phyloP scores from a whole-genome alignment of 2,329 filamentous ascomycete species.

The Colletotrichum eremochloae region DNA sequence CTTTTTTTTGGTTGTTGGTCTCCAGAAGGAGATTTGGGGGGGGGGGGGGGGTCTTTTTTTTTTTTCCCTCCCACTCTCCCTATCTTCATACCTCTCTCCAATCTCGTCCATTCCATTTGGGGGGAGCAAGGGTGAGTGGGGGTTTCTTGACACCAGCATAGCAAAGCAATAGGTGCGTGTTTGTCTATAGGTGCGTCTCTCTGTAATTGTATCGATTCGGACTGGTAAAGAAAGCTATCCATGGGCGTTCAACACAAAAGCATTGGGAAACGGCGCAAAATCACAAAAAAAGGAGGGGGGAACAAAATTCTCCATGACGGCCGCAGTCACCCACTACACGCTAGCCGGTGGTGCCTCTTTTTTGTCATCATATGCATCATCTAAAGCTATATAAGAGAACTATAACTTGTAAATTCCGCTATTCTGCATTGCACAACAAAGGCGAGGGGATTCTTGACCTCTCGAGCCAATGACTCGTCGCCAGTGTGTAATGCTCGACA shows the following conservation, averaged over 20 bases:
- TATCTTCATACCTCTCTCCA: not conserved
- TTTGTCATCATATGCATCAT: not conserved
- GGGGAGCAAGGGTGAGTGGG: not conserved
- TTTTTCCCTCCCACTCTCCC: not conserved
- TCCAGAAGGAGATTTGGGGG: too few species aligned
- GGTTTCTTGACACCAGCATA: slow-evolving; percentile 21
- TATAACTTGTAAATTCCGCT: not conserved
- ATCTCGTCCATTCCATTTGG: not conserved
- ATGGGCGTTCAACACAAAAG: slow-evolving; percentile 7
- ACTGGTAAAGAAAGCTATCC: not conserved
- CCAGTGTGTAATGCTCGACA: not conserved
- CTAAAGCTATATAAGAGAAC: not conserved
- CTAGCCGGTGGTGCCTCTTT: not conserved
- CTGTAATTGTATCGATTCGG: not conserved
- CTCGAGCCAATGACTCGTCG: not conserved
- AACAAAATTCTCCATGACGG: slow-evolving; percentile 5
- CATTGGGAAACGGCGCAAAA: slow-evolving; percentile 19
- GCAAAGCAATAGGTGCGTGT: slow-evolving; percentile 20
- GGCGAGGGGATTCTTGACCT: not conserved
- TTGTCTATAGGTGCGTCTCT: not conserved
- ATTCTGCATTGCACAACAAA: not conserved
- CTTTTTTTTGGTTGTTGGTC: not conserved
- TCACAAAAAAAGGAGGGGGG: not conserved
- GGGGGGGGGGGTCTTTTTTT: too few species aligned
- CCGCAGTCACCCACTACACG: not conserved